phyloP scores from a whole-genome alignment of 176 grass and related monocot genomes.

The Carex parvula region DNA sequence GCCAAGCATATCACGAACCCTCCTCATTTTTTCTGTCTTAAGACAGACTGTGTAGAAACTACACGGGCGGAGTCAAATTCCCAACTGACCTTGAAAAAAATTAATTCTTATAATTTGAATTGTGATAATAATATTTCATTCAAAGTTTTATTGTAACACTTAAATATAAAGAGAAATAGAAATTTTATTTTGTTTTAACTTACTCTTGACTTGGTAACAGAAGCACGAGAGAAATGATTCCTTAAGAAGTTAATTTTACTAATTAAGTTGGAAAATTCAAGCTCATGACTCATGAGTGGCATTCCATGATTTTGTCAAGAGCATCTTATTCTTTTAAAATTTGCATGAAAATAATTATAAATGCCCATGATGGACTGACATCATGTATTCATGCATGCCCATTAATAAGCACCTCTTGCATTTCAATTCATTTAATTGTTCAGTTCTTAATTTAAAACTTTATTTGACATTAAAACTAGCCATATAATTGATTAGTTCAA shows the following conservation, averaged over 20 bases:
- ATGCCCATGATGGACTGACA: neutral
- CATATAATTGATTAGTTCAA: neutral
- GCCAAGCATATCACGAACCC: too few species aligned
- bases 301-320: neutral
- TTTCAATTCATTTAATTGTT: neutral
- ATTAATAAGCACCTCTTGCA: neutral
- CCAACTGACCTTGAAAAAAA: too few species aligned
- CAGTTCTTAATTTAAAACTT: neutral
- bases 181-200: neutral
- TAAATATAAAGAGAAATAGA: too few species aligned
- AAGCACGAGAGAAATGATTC: neutral
- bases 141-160: too few species aligned
- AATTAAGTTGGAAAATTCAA: conserved; percentile 6
- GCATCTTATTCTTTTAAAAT: neutral
- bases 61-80: too few species aligned
- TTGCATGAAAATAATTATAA: neutral
- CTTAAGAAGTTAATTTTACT: neutral
- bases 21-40: too few species aligned
- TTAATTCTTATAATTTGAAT: too few species aligned
- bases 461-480: neutral
- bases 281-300: neutral
- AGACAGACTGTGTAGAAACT: too few species aligned
- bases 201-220: neutral
- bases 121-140: too few species aligned
- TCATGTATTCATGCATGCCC: neutral